Conservation (phyloP, 2,329 filamentous ascomycete species). For the Ploettnerulaceae sp. region DNA sequence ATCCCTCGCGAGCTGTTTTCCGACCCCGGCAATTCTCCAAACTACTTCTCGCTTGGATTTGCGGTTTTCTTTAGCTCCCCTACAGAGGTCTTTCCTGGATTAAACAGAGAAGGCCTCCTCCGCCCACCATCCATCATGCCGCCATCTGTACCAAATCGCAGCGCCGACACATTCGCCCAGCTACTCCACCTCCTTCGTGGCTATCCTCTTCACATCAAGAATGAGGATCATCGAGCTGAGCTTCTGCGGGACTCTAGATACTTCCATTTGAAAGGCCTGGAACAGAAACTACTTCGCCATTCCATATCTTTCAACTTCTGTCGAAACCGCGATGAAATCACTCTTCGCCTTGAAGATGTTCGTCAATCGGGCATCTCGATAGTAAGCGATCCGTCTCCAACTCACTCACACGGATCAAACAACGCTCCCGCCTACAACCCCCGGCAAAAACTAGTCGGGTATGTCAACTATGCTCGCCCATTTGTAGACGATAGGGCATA, state of each 20-base stretch:
- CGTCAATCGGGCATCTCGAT: conserved; percentile 78
- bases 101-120: conserved; percentile 72
- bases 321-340: conserved; percentile 66
- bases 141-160: conserved; percentile 74
- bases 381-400: conserved; percentile 41
- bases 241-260: conserved; percentile 85
- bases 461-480: conserved; percentile 77
- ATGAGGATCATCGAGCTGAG: conserved; percentile 70
- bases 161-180: conserved; percentile 78
- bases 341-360: conserved; percentile 78
- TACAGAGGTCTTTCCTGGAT: conserved; percentile 72
- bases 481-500: conserved; percentile 71
- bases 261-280: conserved; percentile 86
- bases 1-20: conserved; percentile 86
- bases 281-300: conserved; percentile 80
- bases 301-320: conserved; percentile 69
- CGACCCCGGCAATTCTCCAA: conserved; percentile 82
- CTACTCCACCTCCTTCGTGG: conserved; percentile 77
- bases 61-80: conserved; percentile 80
- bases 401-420: conserved; percentile 25
- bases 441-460: conserved; percentile 39
- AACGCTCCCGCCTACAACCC: conserved; percentile 32
- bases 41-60: conserved; percentile 92
- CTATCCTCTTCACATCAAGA: conserved; percentile 72
- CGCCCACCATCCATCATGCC: conserved; percentile 83